A percentile compares a stretch with the other conserved stretches of the same genome.
These are phyloP conservation scores for Verticillium dahliae DNA, from an alignment of 2,329 filamentous ascomycete species.

Conservation along the genomic window DNA sequence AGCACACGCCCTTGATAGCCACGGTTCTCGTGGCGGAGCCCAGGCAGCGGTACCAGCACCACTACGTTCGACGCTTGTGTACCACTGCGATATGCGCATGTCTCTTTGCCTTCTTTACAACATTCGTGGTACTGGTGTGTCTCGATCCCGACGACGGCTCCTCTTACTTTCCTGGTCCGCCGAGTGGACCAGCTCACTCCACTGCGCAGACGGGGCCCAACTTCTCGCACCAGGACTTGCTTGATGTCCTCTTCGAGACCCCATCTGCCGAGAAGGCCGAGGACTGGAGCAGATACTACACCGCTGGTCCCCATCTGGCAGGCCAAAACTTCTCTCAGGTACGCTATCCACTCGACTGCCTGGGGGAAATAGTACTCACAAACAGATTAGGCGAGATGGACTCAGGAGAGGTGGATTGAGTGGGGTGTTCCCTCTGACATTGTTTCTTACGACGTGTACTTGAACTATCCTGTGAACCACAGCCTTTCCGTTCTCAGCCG, in stretches of 20 bases:
- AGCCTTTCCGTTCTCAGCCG: slow-evolving; percentile 53
- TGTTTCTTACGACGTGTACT: slow-evolving; percentile 66
- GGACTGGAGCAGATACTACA: slow-evolving; percentile 76
- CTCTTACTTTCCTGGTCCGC: slow-evolving; percentile 17
- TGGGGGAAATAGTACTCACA: neutral
- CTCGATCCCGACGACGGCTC: slow-evolving; percentile 30
- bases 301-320: slow-evolving; percentile 66
- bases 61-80: slow-evolving; percentile 58
- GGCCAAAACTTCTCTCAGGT: slow-evolving; percentile 71
- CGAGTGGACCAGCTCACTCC: neutral
- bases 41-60: slow-evolving; percentile 50
- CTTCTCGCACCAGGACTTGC: slow-evolving; percentile 40
- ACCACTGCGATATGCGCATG: slow-evolving; percentile 53
- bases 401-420: slow-evolving; percentile 63
- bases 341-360: slow-evolving; percentile 5
- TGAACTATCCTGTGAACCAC: slow-evolving; percentile 72
- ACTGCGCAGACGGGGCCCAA: neutral
- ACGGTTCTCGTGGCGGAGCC: slow-evolving; percentile 50
- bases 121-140: slow-evolving; percentile 41
- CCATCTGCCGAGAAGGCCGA: slow-evolving; percentile 50
- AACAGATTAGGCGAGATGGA: slow-evolving; percentile 58
- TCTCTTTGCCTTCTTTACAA: slow-evolving; percentile 41
- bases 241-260: slow-evolving; percentile 49
- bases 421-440: slow-evolving; percentile 62
- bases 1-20: slow-evolving; percentile 62